phyloP scores from a whole-genome alignment of 768 basidiomycete genomes.

The Termitomyces sp. region DNA sequence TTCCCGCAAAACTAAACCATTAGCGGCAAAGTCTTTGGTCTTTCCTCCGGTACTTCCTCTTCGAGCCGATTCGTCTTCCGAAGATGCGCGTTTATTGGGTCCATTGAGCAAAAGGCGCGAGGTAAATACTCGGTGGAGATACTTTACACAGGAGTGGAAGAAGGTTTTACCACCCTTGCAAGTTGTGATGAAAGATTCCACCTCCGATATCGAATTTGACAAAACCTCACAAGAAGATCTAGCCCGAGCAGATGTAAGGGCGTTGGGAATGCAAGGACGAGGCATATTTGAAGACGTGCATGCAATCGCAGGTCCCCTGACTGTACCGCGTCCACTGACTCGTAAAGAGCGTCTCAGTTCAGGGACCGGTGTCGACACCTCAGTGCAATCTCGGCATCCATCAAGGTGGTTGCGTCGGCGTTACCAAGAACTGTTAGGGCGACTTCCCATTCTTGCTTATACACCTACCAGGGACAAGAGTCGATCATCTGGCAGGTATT shows the following conservation, averaged over 20 bases:
- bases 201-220: constrained; percentile 7
- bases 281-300: constrained; percentile 45
- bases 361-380: not conserved
- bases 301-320: constrained; percentile 35
- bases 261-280: constrained; percentile 39
- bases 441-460: constrained; percentile 54
- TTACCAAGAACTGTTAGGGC: constrained; percentile 57
- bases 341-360: constrained; percentile 25
- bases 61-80: constrained; percentile 54
- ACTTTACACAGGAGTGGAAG: constrained; percentile 50
- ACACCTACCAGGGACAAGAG: constrained; percentile 9
- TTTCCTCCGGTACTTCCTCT: constrained; percentile 54
- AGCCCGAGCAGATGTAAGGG: constrained; percentile 25
- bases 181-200: constrained; percentile 25
- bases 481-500: constrained; percentile 19
- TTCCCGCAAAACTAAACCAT: constrained; percentile 44
- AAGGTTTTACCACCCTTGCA: constrained; percentile 63
- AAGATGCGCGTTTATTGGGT: constrained; percentile 59
- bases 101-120: constrained; percentile 72
- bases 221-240: constrained; percentile 13
- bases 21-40: constrained; percentile 37
- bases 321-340: constrained; percentile 26
- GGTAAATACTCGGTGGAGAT: constrained; percentile 70
- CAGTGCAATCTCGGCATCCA: constrained; percentile 23
- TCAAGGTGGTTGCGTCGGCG: constrained; percentile 52